phyloP scores from a whole-genome alignment of 257 asterid species.

The Plantago elongata region DNA sequence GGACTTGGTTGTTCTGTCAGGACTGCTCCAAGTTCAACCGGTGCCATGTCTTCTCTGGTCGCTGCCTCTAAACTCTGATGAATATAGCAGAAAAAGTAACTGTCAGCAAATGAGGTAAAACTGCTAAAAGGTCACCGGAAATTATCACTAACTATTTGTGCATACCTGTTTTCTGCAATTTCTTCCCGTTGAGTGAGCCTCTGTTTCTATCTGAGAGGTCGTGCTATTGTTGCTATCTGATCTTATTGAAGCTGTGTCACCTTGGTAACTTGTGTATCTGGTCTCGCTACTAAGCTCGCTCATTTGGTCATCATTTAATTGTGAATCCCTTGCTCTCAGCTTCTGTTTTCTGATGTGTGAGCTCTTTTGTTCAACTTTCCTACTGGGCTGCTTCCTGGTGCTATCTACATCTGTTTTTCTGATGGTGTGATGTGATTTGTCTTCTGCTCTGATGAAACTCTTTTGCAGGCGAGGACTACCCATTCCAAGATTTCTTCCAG shows the following conservation, averaged over 20 bases:
- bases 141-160: constrained; percentile 26
- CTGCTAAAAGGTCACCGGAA: not conserved
- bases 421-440: constrained; percentile 32
- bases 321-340: constrained; percentile 36
- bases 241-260: constrained; percentile 59
- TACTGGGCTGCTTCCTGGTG: constrained; percentile 32
- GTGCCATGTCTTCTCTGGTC: constrained; percentile 35
- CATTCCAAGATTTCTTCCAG: constrained; percentile 41
- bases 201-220: constrained; percentile 59
- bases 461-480: constrained; percentile 54
- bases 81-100: constrained; percentile 16
- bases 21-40: constrained; percentile 39
- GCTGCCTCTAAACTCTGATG: constrained; percentile 58
- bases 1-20: constrained; percentile 91
- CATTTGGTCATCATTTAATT: constrained; percentile 37
- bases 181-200: constrained; percentile 35
- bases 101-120: constrained; percentile 25
- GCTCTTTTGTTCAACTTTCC: constrained; percentile 32
- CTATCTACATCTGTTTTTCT: constrained; percentile 34
- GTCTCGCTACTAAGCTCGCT: constrained; percentile 45
- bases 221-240: constrained; percentile 73
- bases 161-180: constrained; percentile 33
- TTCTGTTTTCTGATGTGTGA: constrained; percentile 31
- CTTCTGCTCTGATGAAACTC: constrained; percentile 29
- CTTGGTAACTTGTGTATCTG: constrained; percentile 49